phyloP scores from a whole-genome alignment of 768 basidiomycete species.

The Mycena venus region DNA sequence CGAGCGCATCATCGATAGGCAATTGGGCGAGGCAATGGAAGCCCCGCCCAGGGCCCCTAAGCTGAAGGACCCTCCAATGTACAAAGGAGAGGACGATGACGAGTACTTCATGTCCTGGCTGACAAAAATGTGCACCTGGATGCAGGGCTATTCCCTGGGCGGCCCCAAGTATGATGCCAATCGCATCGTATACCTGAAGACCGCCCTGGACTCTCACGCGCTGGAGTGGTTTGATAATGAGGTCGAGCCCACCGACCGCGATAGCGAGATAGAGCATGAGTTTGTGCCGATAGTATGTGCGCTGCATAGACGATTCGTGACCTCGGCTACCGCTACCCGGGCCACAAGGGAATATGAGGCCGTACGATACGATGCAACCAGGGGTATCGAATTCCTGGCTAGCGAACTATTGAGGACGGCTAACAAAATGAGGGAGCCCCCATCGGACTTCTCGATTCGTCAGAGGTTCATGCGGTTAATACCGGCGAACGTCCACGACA shows the following conservation, averaged over 20 bases:
- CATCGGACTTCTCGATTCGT: background rate
- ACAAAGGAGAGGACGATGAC: background rate
- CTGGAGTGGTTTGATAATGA: background rate
- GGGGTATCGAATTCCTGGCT: background rate
- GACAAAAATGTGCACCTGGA: background rate
- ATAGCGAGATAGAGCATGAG: background rate
- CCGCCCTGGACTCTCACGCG: background rate
- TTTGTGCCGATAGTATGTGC: background rate
- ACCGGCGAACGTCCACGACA: background rate
- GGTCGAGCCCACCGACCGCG: background rate
- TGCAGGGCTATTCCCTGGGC: background rate
- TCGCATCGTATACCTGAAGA: background rate
- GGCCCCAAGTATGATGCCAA: background rate
- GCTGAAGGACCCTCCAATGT: background rate
- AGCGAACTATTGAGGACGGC: background rate
- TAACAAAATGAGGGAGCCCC: background rate
- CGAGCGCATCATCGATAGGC: background rate
- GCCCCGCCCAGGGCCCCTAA: background rate
- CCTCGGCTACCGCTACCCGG: background rate
- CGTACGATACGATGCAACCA: background rate
- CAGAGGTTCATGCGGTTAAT: slow-evolving; percentile 8
- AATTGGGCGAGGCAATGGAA: background rate
- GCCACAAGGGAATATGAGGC: background rate
- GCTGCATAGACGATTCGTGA: background rate
- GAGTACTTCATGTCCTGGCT: background rate